Percentiles rank a stretch among this genome's conserved stretches.
phyloP scores from a whole-genome alignment of 1,139 yeast genomes.

The Waltiozyma sp. region DNA sequence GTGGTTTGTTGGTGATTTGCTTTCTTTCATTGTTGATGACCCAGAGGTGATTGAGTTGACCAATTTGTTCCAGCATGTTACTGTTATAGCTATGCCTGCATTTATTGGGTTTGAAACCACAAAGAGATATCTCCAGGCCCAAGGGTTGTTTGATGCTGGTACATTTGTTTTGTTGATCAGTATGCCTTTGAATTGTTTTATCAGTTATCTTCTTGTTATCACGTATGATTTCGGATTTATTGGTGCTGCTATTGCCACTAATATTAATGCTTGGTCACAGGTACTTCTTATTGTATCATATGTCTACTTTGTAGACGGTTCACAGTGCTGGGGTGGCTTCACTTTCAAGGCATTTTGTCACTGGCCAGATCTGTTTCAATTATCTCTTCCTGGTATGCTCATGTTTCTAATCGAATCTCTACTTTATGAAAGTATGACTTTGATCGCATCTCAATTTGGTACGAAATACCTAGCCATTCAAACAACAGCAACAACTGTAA shows the following conservation, averaged over 20 bases:
- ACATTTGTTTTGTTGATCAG: slow-evolving; percentile 28
- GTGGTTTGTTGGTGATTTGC: slow-evolving; percentile 27
- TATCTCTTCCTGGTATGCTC: slow-evolving; percentile 64
- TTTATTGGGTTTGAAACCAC: slow-evolving; percentile 31
- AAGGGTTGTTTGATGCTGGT: slow-evolving; percentile 30
- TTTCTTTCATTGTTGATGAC: slow-evolving; percentile 25
- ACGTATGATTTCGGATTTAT: slow-evolving; percentile 27
- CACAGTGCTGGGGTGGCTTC: slow-evolving; percentile 65
- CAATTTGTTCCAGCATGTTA: slow-evolving; percentile 24
- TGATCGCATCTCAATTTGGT: slow-evolving; percentile 72
- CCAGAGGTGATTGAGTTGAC: slow-evolving; percentile 24
- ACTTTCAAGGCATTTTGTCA: slow-evolving; percentile 37
- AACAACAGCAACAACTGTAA: slow-evolving; percentile 74
- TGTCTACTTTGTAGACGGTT: slow-evolving; percentile 49
- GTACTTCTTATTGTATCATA: slow-evolving; percentile 41
- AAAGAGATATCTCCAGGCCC: slow-evolving; percentile 31
- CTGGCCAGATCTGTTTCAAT: slow-evolving; percentile 47
- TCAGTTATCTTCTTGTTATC: slow-evolving; percentile 29
- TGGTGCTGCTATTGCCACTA: slow-evolving; percentile 59
- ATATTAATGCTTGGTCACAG: slow-evolving; percentile 64
- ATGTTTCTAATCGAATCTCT: slow-evolving; percentile 69
- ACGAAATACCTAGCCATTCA: slow-evolving; percentile 81
- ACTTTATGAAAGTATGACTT: slow-evolving; percentile 62
- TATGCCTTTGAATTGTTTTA: slow-evolving; percentile 26
- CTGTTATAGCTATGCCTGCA: slow-evolving; percentile 29